Conservation (phyloP, 1,139 yeast genomes). For the Geotrichum macrosporum region DNA sequence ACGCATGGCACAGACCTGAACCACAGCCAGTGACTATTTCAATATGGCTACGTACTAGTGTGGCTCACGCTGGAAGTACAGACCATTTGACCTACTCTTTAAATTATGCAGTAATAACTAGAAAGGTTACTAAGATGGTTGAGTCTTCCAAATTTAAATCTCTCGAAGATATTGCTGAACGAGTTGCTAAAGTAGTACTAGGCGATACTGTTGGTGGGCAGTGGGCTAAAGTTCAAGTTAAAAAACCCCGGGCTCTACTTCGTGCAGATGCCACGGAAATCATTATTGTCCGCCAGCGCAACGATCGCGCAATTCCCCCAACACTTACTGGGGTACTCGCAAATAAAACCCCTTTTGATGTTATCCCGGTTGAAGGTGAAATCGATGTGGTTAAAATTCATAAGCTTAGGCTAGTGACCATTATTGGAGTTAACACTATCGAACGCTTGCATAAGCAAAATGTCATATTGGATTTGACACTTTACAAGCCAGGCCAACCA, state of each 20-base stretch:
- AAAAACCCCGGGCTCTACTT: constrained; percentile 52
- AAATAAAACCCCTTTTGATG: constrained; percentile 42
- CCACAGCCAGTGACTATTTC: constrained; percentile 66
- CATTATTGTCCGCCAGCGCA: constrained; percentile 37
- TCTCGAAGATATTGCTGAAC: constrained; percentile 57
- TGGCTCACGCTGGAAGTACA: constrained; percentile 61
- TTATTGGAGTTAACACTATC: constrained; percentile 88
- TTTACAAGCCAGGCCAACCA: constrained; percentile 33
- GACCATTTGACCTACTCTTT: constrained; percentile 79
- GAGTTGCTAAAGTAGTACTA: constrained; percentile 48
- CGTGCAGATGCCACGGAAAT: constrained; percentile 52
- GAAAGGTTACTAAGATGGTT: constrained; percentile 54
- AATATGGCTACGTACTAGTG: constrained; percentile 60
- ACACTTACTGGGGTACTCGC: background rate
- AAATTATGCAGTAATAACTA: constrained; percentile 79
- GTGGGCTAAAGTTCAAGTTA: constrained; percentile 45
- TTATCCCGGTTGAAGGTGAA: constrained; percentile 34
- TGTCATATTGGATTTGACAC: constrained; percentile 56
- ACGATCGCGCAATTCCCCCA: constrained; percentile 12
- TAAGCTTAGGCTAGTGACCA: constrained; percentile 58
- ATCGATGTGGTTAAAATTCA: constrained; percentile 48
- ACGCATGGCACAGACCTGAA: constrained; percentile 68
- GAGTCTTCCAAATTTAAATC: constrained; percentile 46
- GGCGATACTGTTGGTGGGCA: constrained; percentile 51
- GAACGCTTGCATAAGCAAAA: constrained; percentile 78